Evolutionary conservation across 164 flowering plant species (phyloP).

Genomic region (Cinnamomum chago): DNA sequence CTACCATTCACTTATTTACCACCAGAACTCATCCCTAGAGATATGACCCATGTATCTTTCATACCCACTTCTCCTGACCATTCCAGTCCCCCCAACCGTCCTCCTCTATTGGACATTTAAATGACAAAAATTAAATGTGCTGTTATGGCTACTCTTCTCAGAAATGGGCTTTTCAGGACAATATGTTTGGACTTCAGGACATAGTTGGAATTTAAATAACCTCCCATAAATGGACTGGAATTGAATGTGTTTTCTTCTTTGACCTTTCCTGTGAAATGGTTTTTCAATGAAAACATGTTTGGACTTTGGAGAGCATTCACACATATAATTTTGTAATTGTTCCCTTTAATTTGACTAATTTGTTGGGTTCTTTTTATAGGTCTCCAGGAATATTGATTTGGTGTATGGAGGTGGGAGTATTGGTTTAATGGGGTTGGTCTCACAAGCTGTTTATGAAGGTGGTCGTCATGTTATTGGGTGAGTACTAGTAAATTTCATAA

Average conservation of each 20-base stretch:
- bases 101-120: background rate
- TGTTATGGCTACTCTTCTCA: background rate
- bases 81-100: background rate
- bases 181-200: background rate
- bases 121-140: background rate
- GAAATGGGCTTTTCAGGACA: background rate
- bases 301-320: background rate
- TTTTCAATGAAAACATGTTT: background rate
- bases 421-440: conserved; percentile 76
- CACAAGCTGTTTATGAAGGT: conserved; percentile 79
- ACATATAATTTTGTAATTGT: background rate
- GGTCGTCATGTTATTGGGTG: conserved; percentile 84
- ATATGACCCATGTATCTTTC: background rate
- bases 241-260: background rate
- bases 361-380: conserved; percentile 12
- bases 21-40: background rate
- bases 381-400: conserved; percentile 53
- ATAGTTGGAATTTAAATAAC: background rate
- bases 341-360: conserved; percentile 11
- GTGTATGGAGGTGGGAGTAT: conserved; percentile 80
- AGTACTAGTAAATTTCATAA: conserved; percentile 2
- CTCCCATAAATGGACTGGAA: background rate
- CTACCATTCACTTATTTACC: background rate
- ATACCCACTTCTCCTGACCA: background rate
- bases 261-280: background rate